A percentile compares a stretch with the other conserved stretches of the same genome.
Conservation (phyloP, 495 filamentous ascomycete genomes). For the Aspergillus indologenus region DNA sequence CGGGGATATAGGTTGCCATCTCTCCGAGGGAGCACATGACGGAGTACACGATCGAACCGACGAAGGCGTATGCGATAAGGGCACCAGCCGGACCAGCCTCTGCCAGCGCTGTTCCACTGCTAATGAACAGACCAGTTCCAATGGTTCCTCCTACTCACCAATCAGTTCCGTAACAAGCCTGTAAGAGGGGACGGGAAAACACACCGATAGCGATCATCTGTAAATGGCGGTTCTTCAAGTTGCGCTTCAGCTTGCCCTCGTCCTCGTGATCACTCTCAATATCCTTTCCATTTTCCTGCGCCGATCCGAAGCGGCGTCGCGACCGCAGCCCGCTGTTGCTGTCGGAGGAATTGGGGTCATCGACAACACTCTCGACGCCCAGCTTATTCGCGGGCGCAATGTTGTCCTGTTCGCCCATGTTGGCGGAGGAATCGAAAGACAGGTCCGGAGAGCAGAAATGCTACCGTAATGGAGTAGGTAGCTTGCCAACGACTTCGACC, state of each 20-base stretch:
- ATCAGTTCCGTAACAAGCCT: conserved; percentile 27
- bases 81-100: conserved; percentile 61
- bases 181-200: conserved; percentile 16
- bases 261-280: conserved; percentile 5
- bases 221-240: conserved; percentile 62
- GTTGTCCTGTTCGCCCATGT: neutral
- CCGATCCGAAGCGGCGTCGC: neutral
- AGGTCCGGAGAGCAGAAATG: neutral
- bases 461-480: neutral
- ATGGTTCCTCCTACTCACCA: conserved; percentile 37
- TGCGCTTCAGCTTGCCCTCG: conserved; percentile 36
- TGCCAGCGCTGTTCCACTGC: conserved; percentile 58
- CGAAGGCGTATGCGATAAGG: conserved; percentile 61
- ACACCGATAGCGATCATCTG: conserved; percentile 69
- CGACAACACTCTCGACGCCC: neutral
- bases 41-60: conserved; percentile 62
- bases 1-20: conserved; percentile 54
- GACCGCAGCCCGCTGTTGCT: conserved; percentile 1
- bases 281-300: neutral
- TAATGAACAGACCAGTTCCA: conserved; percentile 47
- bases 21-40: conserved; percentile 58
- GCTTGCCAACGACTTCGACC: neutral
- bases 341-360: neutral
- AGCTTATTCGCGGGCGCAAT: neutral
- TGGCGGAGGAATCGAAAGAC: neutral